Conservation (phyloP, 164 flowering plant species). For the Cinnamomum micranthum region DNA sequence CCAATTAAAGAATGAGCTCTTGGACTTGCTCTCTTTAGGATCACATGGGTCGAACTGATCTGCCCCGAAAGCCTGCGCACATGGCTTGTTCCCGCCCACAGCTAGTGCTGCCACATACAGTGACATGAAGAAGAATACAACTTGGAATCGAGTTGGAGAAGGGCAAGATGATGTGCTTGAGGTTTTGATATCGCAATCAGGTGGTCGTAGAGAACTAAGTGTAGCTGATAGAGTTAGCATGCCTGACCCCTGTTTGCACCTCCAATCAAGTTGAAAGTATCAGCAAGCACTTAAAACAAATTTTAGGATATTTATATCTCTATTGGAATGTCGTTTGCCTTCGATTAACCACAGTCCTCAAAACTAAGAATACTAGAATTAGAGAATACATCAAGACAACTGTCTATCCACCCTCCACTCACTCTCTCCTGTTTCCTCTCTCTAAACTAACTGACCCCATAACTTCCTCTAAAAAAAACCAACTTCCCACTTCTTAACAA, state of each 20-base stretch:
- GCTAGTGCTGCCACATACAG: slow-evolving; percentile 56
- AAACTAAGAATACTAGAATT: too few relatives aligned
- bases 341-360: too few relatives aligned
- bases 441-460: too few relatives aligned
- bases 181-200: slow-evolving; percentile 17
- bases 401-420: too few relatives aligned
- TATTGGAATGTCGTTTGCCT: too few relatives aligned
- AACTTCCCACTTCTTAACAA: too few relatives aligned
- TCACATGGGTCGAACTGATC: slow-evolving; percentile 51
- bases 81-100: slow-evolving; percentile 55
- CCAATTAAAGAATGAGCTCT: slow-evolving; percentile 64
- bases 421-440: too few relatives aligned
- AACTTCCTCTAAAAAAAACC: too few relatives aligned
- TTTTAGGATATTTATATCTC: too few relatives aligned
- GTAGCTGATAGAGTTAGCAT: slow-evolving; percentile 40
- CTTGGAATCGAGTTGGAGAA: slow-evolving; percentile 25
- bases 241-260: slow-evolving; percentile 37
- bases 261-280: background rate
- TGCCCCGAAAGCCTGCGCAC: slow-evolving; percentile 66
- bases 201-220: slow-evolving; percentile 19
- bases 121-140: slow-evolving; percentile 43
- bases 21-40: slow-evolving; percentile 36
- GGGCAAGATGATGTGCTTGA: slow-evolving; percentile 13
- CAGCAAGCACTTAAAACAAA: background rate
- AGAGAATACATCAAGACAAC: too few relatives aligned